Evolutionary conservation across 352 stramenopile species (phyloP), one percentile per base, ranked within the genome.

Genomic region (Phytopythium boreale): DNA sequence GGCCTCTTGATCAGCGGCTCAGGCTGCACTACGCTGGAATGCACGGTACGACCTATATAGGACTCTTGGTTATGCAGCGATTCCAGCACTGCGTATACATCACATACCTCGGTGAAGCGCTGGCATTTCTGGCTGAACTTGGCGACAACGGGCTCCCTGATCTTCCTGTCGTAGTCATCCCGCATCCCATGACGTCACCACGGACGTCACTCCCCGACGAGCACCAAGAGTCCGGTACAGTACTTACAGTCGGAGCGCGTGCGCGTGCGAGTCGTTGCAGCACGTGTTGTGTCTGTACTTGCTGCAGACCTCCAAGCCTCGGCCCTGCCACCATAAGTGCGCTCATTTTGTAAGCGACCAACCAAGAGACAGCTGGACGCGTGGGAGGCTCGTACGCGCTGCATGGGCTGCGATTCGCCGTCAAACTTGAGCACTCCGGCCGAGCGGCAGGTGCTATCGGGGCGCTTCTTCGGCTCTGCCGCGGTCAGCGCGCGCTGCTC

Each of bases 211-310:
- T 31, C 19, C 12, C 37, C 34, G 36, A 56, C 46, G 68, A 57
- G 27, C n/a, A 29, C 37, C 57, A 34, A 55, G 29, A 58, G 24
- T 47, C 24, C n/a, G n/a, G n/a, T n/a, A n/a, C 55, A 10, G 34
- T 15, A 78, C 77, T 60, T 73, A 92, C 84, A 90, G 64, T 37
- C 82, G 79, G 24, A 95, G 69, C 59, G 82, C 56, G 43, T 87
- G 68, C 19, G 62, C 67, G 64, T 95, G 87, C n/a, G 76, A 86
- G 64, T 72, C 77, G 52, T 92, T 88, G 64, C 87, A 95, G 75
- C 87, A 92, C 63, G 84, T 93, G 72, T 83, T 92, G 62, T 87
- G 80, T 41, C 67, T 67, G 70, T 95, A 95, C 63, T 95, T 90
- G 69, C 70, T 85, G 68, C 86, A 94, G 15, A 93, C 79, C 37